phyloP scores from a whole-genome alignment of 106 monocot species.

The Apostasia shenzhenica region DNA sequence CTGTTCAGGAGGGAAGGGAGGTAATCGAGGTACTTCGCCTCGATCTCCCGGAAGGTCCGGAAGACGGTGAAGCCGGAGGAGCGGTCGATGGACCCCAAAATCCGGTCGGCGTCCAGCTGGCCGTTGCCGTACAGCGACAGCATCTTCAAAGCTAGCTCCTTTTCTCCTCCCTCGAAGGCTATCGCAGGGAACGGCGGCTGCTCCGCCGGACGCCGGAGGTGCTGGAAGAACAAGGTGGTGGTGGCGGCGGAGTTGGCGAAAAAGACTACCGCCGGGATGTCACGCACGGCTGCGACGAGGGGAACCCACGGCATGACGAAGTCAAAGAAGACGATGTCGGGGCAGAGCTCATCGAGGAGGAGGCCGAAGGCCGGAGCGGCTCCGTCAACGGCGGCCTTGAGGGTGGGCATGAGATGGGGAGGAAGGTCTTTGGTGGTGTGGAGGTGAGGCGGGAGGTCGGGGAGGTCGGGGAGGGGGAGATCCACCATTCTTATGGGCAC shows the following conservation, averaged over 20 bases:
- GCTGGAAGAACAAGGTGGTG: conserved; percentile 32
- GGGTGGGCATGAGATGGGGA: conserved; percentile 31
- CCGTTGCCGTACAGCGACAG: conserved; percentile 10
- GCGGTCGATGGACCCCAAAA: conserved; percentile 15
- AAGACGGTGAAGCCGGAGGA: conserved; percentile 39
- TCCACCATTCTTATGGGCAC: conserved; percentile 29
- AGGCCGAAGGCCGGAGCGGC: conserved; percentile 20
- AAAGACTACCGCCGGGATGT: conserved; percentile 45
- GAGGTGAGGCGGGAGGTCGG: conserved; percentile 17
- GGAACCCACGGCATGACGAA: conserved; percentile 66
- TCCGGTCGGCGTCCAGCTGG: conserved; percentile 23
- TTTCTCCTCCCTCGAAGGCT: neutral
- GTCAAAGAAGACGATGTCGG: conserved; percentile 51
- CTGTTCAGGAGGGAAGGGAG: conserved; percentile 23
- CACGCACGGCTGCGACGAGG: conserved; percentile 12
- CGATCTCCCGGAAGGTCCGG: conserved; percentile 41
- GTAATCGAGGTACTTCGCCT: conserved; percentile 41
- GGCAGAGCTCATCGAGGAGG: conserved; percentile 22
- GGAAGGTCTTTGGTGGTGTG: conserved; percentile 66
- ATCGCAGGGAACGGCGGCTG: conserved; percentile 25
- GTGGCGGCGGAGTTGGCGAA: conserved; percentile 24
- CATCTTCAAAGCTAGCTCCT: neutral
- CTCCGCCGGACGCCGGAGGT: conserved; percentile 1
- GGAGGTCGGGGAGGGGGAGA: conserved; percentile 35
- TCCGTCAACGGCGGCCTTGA: conserved; percentile 48